These are phyloP conservation scores for Calendula officinalis DNA, from an alignment of 129 eudicot genomes.

Conservation along the genomic window DNA sequence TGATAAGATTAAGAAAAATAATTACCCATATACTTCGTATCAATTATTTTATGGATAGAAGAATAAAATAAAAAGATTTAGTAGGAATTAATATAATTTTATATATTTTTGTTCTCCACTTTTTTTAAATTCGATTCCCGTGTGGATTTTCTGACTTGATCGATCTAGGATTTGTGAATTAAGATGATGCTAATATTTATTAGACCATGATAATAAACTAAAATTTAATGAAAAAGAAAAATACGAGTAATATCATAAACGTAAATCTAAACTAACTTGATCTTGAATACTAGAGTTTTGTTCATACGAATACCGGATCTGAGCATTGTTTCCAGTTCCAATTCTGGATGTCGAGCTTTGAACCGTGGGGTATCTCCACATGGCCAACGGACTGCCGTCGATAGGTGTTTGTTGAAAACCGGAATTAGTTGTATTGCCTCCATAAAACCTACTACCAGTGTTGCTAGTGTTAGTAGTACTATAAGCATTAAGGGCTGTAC, in stretches of 20 bases:
- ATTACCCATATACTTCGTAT: too few relatives aligned
- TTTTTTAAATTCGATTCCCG: too few relatives aligned
- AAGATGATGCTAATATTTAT: neutral
- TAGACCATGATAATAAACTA: neutral
- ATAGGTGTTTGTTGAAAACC: constrained; percentile 38
- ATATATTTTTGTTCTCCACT: too few relatives aligned
- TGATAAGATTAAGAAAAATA: too few relatives aligned
- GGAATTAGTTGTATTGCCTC: constrained; percentile 6
- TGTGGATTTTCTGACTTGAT: too few relatives aligned
- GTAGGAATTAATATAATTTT: too few relatives aligned
- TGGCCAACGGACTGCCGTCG: constrained; percentile 55
- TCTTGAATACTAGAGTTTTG: constrained; percentile 47
- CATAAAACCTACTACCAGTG: constrained; percentile 28
- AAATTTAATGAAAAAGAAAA: neutral
- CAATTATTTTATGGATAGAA: too few relatives aligned
- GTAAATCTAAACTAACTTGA: constrained; percentile 92
- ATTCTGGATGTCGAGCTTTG: constrained; percentile 12
- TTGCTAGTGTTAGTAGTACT: constrained; percentile 4
- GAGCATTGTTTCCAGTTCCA: constrained; percentile 27
- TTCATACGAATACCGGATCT: constrained; percentile 42
- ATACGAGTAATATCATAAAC: constrained; percentile 42
- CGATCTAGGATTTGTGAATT: neutral
- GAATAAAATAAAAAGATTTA: too few relatives aligned
- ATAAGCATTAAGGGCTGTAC: neutral
- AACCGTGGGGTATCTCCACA: constrained; percentile 48